phyloP scores from a whole-genome alignment of 169 alveolate species.

The Eimeria mitis region DNA sequence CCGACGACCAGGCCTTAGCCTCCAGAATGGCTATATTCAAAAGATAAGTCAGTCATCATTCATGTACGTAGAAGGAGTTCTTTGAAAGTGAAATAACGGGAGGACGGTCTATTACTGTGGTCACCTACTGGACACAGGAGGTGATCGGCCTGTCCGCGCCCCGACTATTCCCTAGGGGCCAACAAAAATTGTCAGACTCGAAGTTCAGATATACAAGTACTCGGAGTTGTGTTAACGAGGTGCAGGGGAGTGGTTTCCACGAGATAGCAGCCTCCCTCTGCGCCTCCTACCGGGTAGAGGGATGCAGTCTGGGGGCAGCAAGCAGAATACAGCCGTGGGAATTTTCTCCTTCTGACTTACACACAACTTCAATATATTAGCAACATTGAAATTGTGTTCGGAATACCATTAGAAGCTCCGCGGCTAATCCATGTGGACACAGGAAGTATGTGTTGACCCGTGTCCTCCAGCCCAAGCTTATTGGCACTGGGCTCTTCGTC shows the following conservation, averaged over 20 bases:
- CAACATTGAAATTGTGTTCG: background rate
- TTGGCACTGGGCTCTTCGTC: background rate
- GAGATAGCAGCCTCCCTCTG: background rate
- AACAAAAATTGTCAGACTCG: background rate
- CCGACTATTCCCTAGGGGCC: background rate
- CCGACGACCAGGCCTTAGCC: background rate
- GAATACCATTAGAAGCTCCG: background rate
- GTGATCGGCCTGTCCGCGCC: background rate
- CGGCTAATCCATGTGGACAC: background rate
- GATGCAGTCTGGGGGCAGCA: background rate
- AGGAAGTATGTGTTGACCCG: background rate
- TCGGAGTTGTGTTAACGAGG: background rate
- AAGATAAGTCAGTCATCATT: background rate
- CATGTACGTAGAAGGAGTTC: background rate
- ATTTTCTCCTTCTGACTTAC: background rate
- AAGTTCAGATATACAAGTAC: background rate
- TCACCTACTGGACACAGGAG: slow-evolving; percentile 22
- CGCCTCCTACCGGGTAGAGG: background rate
- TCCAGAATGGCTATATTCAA: background rate
- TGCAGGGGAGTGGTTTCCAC: background rate
- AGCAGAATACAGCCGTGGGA: background rate
- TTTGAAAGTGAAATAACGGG: background rate
- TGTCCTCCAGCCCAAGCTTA: background rate
- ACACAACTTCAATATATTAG: background rate
- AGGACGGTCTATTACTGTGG: background rate